phyloP scores from a whole-genome alignment of 352 stramenopile species.

The Globisporangium paroecandrum region DNA sequence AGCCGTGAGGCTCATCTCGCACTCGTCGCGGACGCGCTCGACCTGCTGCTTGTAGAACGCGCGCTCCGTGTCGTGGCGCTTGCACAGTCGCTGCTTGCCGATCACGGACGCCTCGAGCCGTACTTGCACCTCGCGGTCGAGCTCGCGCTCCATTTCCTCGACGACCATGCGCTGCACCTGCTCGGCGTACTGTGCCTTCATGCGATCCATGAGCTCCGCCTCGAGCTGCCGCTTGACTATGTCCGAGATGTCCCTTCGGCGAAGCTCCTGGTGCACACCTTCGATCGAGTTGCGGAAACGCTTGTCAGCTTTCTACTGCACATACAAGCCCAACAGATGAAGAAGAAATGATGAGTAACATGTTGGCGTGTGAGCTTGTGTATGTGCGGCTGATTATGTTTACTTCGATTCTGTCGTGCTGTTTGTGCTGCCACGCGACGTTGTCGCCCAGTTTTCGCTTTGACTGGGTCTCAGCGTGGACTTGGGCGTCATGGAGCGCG shows the following conservation, averaged over 20 bases:
- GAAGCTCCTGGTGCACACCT: slow-evolving; percentile 45
- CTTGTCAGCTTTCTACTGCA: slow-evolving; percentile 44
- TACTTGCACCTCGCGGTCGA: slow-evolving; percentile 51
- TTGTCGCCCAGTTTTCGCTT: slow-evolving; percentile 38
- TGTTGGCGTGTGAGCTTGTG: background rate
- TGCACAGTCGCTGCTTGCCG: slow-evolving; percentile 43
- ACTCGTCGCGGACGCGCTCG: slow-evolving; percentile 55
- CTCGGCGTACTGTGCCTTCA: slow-evolving; percentile 50
- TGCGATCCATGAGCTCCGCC: slow-evolving; percentile 61
- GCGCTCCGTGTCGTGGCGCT: slow-evolving; percentile 50
- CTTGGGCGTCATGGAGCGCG: slow-evolving; percentile 1
- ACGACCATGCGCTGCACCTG: slow-evolving; percentile 50
- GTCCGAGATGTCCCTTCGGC: slow-evolving; percentile 36
- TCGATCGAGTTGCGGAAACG: slow-evolving; percentile 47
- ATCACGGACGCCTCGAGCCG: slow-evolving; percentile 42
- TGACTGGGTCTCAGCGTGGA: slow-evolving; percentile 59
- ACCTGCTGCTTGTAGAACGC: slow-evolving; percentile 57
- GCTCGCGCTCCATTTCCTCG: slow-evolving; percentile 64
- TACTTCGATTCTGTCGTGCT: slow-evolving; percentile 51
- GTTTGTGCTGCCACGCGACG: slow-evolving; percentile 51
- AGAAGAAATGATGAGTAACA: background rate
- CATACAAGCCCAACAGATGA: background rate
- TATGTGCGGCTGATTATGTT: background rate
- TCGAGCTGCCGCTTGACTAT: slow-evolving; percentile 33
- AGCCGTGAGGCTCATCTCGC: slow-evolving; percentile 57